A percentile compares a stretch with the other conserved stretches of the same genome.
These are phyloP conservation scores for Fomitopsis betulina DNA, from an alignment of 1,284 basidiomycete genomes.

Conservation along the genomic window DNA sequence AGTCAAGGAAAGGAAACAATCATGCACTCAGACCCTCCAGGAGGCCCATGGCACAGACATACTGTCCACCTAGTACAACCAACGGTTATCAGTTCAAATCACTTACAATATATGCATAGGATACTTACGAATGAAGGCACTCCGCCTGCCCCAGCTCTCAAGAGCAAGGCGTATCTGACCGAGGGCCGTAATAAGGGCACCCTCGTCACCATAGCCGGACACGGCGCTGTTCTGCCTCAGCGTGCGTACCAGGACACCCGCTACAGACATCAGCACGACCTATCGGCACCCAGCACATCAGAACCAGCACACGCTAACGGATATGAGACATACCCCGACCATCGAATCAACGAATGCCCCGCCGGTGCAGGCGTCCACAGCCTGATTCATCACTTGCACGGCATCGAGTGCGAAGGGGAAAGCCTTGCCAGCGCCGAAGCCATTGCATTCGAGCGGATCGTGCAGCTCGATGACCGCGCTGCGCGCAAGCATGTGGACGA, in stretches of 20 bases:
- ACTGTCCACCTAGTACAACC: neutral
- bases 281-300: neutral
- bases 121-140: neutral
- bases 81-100: neutral
- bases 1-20: neutral
- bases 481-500: neutral
- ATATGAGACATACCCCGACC: neutral
- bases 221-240: neutral
- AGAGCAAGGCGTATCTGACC: neutral
- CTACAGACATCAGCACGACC: neutral
- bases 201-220: neutral
- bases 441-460: neutral
- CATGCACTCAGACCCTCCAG: neutral
- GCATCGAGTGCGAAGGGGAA: neutral
- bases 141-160: neutral
- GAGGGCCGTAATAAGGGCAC: neutral
- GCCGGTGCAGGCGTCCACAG: neutral
- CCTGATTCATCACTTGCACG: neutral
- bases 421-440: neutral
- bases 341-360: neutral
- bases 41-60: neutral
- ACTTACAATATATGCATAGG: neutral
- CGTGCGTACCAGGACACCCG: neutral
- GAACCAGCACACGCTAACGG: neutral
- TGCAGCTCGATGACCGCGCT: neutral